Evolutionary conservation across 2,329 filamentous ascomycete species (phyloP).

Genomic region (Hypoxylon sp.): DNA sequence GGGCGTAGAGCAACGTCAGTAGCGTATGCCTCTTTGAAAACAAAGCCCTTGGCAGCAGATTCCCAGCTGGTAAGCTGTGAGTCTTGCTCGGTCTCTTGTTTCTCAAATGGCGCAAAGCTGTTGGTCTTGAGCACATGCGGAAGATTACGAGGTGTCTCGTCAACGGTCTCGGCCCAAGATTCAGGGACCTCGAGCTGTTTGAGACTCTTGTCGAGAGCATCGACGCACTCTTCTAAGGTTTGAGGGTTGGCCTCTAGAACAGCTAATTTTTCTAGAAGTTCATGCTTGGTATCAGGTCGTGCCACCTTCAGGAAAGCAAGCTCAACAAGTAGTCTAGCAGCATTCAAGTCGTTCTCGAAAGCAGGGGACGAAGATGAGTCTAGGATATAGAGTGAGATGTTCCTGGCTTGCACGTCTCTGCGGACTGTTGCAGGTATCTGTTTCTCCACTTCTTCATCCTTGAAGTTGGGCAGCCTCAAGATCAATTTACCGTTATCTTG

Average conservation of each 20-base stretch:
- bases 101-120: constrained; percentile 87
- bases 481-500: constrained; percentile 81
- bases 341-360: constrained; percentile 73
- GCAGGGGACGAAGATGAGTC: constrained; percentile 79
- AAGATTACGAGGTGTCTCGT: constrained; percentile 69
- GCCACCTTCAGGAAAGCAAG: constrained; percentile 87
- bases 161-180: constrained; percentile 81
- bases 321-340: constrained; percentile 79
- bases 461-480: constrained; percentile 82
- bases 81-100: constrained; percentile 78
- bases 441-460: constrained; percentile 92
- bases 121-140: constrained; percentile 78
- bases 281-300: constrained; percentile 73
- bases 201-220: constrained; percentile 78
- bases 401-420: constrained; percentile 79
- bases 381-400: constrained; percentile 79
- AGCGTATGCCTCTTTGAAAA: constrained; percentile 94
- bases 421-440: constrained; percentile 79
- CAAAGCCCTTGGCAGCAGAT: constrained; percentile 85
- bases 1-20: constrained; percentile 83
- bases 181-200: constrained; percentile 82
- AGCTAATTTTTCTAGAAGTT: constrained; percentile 77
- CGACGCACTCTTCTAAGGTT: constrained; percentile 70
- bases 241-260: constrained; percentile 67
- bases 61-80: constrained; percentile 82